Base-by-base conservation (phyloP, 139 green algal genomes). In the Asterochloris sp. region DNA sequence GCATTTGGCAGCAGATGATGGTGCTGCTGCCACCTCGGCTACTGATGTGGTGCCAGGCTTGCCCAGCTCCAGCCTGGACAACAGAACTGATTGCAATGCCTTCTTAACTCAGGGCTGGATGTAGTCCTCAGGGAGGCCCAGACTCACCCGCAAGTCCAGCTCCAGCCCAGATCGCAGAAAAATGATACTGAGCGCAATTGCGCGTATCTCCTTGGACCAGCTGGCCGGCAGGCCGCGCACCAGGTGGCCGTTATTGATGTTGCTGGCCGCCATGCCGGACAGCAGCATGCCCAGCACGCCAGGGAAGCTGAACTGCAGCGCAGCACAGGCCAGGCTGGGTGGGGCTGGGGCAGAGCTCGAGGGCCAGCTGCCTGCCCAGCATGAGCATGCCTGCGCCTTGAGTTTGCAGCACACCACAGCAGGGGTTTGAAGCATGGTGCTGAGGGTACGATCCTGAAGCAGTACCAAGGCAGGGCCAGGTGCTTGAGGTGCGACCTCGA, bases 111-210 rank as follows among this genome's bases (percentile, higher is more conserved):
- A 54, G 38, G 38, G 38, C 6, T 54, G 66, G 66, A 2, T 71
- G 19, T 10, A 23, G 66, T 71, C 21, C 1, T 10, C 66, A 4
- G 17, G 17, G 66, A 71, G 17, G 17, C 15, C 0, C 17, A 14
- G 26, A 24, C 83, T 23, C 19, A 92, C 88, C 67, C 87, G 86
- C 68, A 95, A 88, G 79, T 96, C 91, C 54, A 97, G 86, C 86
- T 96, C 93, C 80, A 96, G 87, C 0, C 94, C 94, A 9, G 90
- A 96, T 27, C 94, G 87, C 76, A 97, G 85, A 78, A 97, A 95
- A 69, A 97, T 97, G 29, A 94, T 91, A 19, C 89, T 88, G 60
- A 97, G 86, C 0, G 93, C 94, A 23, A 82, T 89, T 0, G 89
- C 91, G 13, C 93, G 85, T 47, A 96, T 93, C 79, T 92, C 84